Conservation (phyloP, 2,329 filamentous ascomycete genomes). For the Fusarium phyllophilum region DNA sequence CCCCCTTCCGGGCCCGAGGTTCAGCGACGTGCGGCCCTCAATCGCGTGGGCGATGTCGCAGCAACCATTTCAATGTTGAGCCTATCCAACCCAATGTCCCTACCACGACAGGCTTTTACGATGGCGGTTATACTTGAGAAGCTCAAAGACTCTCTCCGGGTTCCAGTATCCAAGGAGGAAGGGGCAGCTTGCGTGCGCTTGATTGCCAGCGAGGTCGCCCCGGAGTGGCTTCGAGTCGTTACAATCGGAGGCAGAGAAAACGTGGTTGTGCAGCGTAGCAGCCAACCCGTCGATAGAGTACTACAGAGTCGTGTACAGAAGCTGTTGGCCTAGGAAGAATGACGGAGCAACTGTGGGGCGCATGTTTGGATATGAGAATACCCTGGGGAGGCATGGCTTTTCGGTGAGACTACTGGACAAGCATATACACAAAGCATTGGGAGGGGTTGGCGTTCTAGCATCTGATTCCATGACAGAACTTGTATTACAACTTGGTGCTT, state of each 20-base stretch:
- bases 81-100: conserved; percentile 58
- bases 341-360: not conserved
- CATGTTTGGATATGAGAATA: conserved; percentile 29
- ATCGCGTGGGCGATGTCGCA: conserved; percentile 74
- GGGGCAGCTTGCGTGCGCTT: conserved; percentile 60
- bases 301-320: conserved; percentile 52
- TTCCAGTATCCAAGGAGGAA: conserved; percentile 64
- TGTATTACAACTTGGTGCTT: conserved; percentile 2
- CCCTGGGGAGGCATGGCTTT: conserved; percentile 18
- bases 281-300: conserved; percentile 52
- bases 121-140: conserved; percentile 71
- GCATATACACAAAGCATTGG: conserved; percentile 32
- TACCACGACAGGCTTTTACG: conserved; percentile 71
- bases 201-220: conserved; percentile 64
- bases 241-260: conserved; percentile 64
- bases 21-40: conserved; percentile 71
- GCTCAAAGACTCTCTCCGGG: conserved; percentile 73
- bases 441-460: conserved; percentile 34
- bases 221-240: conserved; percentile 65
- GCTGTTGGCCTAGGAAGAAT: conserved; percentile 41
- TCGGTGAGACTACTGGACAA: conserved; percentile 10
- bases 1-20: conserved; percentile 68
- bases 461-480: conserved; percentile 1
- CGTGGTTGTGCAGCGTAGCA: conserved; percentile 62
- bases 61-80: conserved; percentile 74